phyloP scores from a whole-genome alignment of 257 asterid genomes.

The Solanum boliviense region DNA sequence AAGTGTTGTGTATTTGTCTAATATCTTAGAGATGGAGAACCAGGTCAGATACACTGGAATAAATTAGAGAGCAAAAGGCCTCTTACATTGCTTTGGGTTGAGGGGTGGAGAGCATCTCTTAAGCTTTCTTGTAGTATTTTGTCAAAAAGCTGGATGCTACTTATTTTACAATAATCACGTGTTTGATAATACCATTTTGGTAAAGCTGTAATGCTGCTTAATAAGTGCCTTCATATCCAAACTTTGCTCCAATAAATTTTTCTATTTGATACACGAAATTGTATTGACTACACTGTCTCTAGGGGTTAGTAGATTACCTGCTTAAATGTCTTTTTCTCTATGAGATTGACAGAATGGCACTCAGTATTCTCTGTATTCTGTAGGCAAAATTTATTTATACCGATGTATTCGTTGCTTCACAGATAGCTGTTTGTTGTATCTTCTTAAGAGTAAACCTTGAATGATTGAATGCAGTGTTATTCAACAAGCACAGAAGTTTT shows the following conservation, averaged over 20 bases:
- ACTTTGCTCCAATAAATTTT: not conserved
- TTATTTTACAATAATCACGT: not conserved
- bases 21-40: not conserved
- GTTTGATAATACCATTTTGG: not conserved
- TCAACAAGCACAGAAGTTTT: conserved; percentile 75
- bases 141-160: not conserved
- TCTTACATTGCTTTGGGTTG: not conserved
- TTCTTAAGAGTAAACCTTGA: not conserved
- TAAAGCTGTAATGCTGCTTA: not conserved
- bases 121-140: not conserved
- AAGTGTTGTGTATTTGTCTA: not conserved
- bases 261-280: not conserved
- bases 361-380: not conserved
- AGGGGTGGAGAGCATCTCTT: not conserved
- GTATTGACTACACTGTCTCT: not conserved
- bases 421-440: not conserved
- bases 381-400: not conserved
- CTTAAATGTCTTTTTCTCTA: not conserved
- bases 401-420: not conserved
- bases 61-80: not conserved
- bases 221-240: not conserved
- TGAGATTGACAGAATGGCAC: not conserved
- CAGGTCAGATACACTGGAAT: not conserved
- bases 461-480: conserved; percentile 53
- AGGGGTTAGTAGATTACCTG: not conserved